A percentile compares a stretch with the other conserved stretches of the same genome.
Evolutionary conservation across 352 stramenopile species (phyloP).

Genomic region (Phytophthora sansomeana): DNA sequence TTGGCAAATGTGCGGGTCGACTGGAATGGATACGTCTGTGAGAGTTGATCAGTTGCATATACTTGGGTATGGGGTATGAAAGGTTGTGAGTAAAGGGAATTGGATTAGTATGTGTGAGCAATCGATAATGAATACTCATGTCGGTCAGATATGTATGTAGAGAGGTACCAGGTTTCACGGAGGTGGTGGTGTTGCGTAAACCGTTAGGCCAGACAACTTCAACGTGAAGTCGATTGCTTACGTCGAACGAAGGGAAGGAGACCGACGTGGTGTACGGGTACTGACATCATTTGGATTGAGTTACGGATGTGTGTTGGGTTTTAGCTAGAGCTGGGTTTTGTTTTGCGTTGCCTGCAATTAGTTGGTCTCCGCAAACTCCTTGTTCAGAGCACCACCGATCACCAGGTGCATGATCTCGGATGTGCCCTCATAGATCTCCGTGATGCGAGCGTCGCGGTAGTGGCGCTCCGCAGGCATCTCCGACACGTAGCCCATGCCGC

Average conservation of each 20-base stretch:
- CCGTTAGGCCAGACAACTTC: constrained; percentile 23
- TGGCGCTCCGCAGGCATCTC: constrained; percentile 98
- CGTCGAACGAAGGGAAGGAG: constrained; percentile 23
- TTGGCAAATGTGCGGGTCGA: neutral
- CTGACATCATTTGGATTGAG: constrained; percentile 13
- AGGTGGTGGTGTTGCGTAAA: constrained; percentile 26
- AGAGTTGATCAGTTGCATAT: neutral
- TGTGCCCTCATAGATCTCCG: constrained; percentile 98
- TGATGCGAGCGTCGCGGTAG: constrained; percentile 98
- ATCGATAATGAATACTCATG: neutral
- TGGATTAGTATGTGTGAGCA: neutral
- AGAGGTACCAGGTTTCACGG: constrained; percentile 1
- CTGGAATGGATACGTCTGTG: neutral
- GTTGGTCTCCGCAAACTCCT: constrained; percentile 91
- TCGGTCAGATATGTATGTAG: neutral
- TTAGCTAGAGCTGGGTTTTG: neutral
- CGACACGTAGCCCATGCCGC: constrained; percentile 95
- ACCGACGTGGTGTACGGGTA: constrained; percentile 3
- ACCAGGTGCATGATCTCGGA: constrained; percentile 98
- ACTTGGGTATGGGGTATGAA: neutral
- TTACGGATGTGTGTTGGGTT: constrained; percentile 6
- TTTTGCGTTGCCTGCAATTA: constrained; percentile 21
- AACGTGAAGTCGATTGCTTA: constrained; percentile 27
- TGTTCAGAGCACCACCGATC: constrained; percentile 95
- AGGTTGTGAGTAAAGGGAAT: neutral